phyloP scores from a whole-genome alignment of 164 flowering plant genomes.

The Stephania yunnanensis region DNA sequence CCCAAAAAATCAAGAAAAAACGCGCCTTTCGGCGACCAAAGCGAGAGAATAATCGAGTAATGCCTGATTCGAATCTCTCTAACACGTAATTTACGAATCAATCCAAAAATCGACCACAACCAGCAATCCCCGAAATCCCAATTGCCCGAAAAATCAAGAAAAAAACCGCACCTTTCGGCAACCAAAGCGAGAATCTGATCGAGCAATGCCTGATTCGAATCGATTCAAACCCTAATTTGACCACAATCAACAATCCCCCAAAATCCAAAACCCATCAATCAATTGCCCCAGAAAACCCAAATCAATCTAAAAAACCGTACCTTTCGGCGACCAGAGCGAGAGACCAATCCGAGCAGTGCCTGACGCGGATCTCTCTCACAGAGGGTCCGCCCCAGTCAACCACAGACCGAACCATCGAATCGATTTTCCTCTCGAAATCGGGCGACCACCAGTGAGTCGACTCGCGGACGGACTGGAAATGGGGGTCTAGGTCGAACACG shows the following conservation, averaged over 20 bases:
- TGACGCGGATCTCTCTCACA: constrained; percentile 47
- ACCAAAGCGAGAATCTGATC: constrained; percentile 43
- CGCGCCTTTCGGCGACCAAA: too few species aligned
- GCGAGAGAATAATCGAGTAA: too few species aligned
- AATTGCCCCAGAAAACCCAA: background rate
- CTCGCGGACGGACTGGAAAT: constrained; percentile 41
- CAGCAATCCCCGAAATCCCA: background rate
- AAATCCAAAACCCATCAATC: background rate
- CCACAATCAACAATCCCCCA: background rate
- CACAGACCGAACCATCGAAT: constrained; percentile 55
- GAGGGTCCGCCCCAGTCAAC: constrained; percentile 47
- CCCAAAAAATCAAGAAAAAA: too few species aligned
- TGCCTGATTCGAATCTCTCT: too few species aligned
- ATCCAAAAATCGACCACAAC: constrained; percentile 19
- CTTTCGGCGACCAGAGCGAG: constrained; percentile 50
- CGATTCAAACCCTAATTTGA: background rate
- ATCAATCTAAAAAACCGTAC: constrained; percentile 23
- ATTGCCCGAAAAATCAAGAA: background rate
- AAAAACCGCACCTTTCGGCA: constrained; percentile 47
- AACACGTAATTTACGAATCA: too few species aligned
- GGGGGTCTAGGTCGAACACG: constrained; percentile 50
- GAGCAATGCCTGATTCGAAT: constrained; percentile 56
- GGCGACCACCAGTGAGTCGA: constrained; percentile 62
- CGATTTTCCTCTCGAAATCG: constrained; percentile 59
- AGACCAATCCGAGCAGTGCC: constrained; percentile 78